A percentile compares a stretch with the other conserved stretches of the same genome.
Evolutionary conservation across 108 stramenopile species (phyloP).

Genomic region (Bacterosira constricta): DNA sequence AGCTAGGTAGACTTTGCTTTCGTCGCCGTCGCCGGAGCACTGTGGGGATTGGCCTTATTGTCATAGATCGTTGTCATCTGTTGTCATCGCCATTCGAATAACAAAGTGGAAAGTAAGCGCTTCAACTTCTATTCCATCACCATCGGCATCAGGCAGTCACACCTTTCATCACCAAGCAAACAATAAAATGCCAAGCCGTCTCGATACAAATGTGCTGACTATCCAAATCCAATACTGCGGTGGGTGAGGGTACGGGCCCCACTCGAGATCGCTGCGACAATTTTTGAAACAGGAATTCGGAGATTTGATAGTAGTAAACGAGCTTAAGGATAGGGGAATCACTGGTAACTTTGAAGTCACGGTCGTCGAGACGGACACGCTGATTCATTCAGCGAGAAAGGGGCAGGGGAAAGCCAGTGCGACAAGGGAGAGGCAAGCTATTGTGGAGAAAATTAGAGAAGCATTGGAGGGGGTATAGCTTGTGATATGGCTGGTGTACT

Average conservation of each 20-base stretch:
- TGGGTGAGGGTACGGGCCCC: conserved; percentile 30
- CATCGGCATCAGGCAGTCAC: too few species aligned
- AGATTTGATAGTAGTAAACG: conserved; percentile 33
- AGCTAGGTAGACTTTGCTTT: too few species aligned
- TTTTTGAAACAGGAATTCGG: conserved; percentile 42
- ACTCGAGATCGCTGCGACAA: conserved; percentile 18
- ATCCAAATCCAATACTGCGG: conserved; percentile 46
- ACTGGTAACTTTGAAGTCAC: conserved; percentile 65
- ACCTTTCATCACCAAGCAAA: too few species aligned
- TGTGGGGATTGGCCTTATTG: too few species aligned
- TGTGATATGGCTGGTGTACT: too few species aligned
- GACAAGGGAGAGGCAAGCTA: conserved; percentile 17
- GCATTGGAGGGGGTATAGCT: conserved; percentile 39
- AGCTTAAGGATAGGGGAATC: conserved; percentile 45
- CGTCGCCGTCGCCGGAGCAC: too few species aligned
- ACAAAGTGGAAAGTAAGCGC: too few species aligned
- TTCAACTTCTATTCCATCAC: too few species aligned
- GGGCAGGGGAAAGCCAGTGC: conserved; percentile 42
- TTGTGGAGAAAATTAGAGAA: conserved; percentile 47
- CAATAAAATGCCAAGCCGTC: conserved; percentile 14
- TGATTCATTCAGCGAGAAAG: conserved; percentile 58
- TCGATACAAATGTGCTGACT: conserved; percentile 22
- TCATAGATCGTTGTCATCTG: too few species aligned
- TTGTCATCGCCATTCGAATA: too few species aligned
- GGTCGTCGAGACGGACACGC: conserved; percentile 35